These are phyloP conservation scores for Syzygium malaccense DNA, from an alignment of 441 rosid genomes.

Conservation along the genomic window DNA sequence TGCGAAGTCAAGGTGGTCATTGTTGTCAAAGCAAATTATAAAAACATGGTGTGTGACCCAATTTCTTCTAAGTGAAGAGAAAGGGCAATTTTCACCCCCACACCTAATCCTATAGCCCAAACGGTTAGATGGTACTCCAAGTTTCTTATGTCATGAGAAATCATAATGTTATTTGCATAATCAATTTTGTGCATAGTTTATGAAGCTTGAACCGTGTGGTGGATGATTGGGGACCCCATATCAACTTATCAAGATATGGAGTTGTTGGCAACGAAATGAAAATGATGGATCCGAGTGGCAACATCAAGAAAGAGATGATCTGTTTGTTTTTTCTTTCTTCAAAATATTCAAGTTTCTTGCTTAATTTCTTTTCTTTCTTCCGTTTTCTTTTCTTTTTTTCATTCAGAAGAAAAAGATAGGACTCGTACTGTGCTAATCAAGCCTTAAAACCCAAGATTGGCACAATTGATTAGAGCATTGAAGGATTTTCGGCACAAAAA, in stretches of 20 bases:
- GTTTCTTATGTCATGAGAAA: constrained; percentile 28
- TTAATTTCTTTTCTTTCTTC: not conserved
- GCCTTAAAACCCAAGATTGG: not conserved
- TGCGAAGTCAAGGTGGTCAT: constrained; percentile 14
- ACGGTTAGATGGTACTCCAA: constrained; percentile 3
- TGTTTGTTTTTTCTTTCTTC: not conserved
- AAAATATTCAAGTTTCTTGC: not conserved
- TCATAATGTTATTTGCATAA: not conserved
- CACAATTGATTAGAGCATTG: not conserved
- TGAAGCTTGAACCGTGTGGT: not conserved
- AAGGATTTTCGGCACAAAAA: not conserved
- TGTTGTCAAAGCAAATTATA: constrained; percentile 12
- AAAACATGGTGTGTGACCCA: not conserved
- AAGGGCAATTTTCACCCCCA: constrained; percentile 9
- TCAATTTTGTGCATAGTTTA: not conserved
- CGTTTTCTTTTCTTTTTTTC: not conserved
- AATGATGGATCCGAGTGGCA: constrained; percentile 17
- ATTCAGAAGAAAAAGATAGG: not conserved
- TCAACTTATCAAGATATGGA: not conserved
- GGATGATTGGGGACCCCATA: not conserved
- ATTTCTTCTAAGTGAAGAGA: not conserved
- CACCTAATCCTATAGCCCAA: constrained; percentile 29
- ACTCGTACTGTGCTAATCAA: not conserved
- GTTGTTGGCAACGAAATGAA: constrained; percentile 8
- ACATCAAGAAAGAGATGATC: constrained; percentile 21